Evolutionary conservation across 371 early-diverging fungal species (phyloP), one percentile per base, ranked within the genome.

Genomic region (Lichtheimia hyalospora): DNA sequence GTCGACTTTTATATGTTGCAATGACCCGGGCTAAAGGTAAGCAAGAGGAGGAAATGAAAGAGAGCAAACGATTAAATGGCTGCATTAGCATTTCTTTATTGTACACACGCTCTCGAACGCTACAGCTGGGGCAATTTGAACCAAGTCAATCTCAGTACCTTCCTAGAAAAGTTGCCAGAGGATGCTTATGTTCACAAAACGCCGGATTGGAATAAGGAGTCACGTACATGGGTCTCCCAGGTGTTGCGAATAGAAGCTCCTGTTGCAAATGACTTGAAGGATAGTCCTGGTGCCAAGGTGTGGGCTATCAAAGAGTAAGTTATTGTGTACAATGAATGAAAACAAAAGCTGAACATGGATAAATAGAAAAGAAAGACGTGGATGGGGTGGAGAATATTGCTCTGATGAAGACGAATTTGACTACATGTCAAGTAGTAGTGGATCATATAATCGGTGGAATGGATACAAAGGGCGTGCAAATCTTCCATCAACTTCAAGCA

Each of bases 1-100:
- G 68, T 15, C 68, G 68, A 18, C 24, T 68, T 10, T 21, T 68
- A 42, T 68, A 68, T 52, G 68, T 68, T 15, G 63, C 58, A 3
- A 60, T 68, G 57, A 68, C 68, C 1, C 60, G 68, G 5, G 61
- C 68, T 1, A 59, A 63, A 57, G 57, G 68, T 57, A 53, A 54
- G 61, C 54, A 7, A 7, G 3, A 42, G 23, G 28, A 16, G 15
- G 3, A 44, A 20, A 34, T 27, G 13, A 1, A 10, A 16, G 16
- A 7, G 24, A 28, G 39, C 16, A 16, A 52, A 0, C 3, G 1
- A 21, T 15, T 15, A 16, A 44, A 61, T 16, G 34, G 3, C 10
- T 15, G 8, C 3, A 28, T 2, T 48, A 66, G 66, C 53, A 34
- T 63, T 63, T 49, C 43, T 60, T 0, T 68, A 68, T 15, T 57